These are phyloP conservation scores for Leccinum imitatum DNA, from an alignment of 768 basidiomycete genomes.

Conservation along the genomic window DNA sequence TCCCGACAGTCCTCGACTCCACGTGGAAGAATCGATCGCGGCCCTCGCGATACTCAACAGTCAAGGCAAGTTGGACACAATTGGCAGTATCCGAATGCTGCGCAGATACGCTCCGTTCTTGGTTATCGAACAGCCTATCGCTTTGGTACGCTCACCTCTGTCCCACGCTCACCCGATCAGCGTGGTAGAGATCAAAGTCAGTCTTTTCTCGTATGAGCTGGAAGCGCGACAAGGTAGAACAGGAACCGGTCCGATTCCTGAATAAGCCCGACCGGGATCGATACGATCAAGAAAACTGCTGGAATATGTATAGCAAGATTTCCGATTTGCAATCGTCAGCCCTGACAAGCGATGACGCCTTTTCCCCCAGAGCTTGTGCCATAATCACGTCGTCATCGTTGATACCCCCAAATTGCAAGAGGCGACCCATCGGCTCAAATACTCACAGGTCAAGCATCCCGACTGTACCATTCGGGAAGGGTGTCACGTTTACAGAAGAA, in stretches of 20 bases:
- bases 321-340: not conserved
- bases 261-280: not conserved
- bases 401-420: slow-evolving; percentile 41
- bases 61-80: no score
- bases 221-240: slow-evolving; percentile 43
- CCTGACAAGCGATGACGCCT: not conserved
- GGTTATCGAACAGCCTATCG: no score
- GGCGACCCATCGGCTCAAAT: not conserved
- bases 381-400: slow-evolving; percentile 46
- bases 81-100: no score
- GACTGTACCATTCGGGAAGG: slow-evolving; percentile 44
- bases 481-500: slow-evolving; percentile 38
- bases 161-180: slow-evolving; percentile 47
- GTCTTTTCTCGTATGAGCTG: slow-evolving; percentile 55
- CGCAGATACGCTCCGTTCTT: no score
- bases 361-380: slow-evolving; percentile 35
- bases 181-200: slow-evolving; percentile 67
- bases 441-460: slow-evolving; percentile 10
- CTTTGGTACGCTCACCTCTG: not conserved
- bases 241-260: not conserved
- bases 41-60: slow-evolving; percentile 41
- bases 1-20: slow-evolving; percentile 20
- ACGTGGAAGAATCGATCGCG: slow-evolving; percentile 47
- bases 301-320: slow-evolving; percentile 9
- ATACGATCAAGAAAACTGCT: not conserved